These are phyloP conservation scores for Phytopythium mirpurense DNA, from an alignment of 352 stramenopile species.

Conservation along the genomic window DNA sequence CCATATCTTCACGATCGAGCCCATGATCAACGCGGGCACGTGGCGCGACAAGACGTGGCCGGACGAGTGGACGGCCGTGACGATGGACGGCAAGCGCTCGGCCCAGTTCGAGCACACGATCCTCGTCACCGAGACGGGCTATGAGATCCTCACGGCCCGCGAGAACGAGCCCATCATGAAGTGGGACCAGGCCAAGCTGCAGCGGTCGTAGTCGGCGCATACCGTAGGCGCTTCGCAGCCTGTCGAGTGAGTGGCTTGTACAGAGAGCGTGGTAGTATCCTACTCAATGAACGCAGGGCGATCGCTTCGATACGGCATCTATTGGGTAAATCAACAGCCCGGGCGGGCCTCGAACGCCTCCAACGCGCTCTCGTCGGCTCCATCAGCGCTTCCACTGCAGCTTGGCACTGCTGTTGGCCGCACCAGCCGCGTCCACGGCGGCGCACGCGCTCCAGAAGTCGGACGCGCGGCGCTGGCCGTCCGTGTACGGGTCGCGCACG, in stretches of 20 bases:
- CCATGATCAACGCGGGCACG: conserved; percentile 97
- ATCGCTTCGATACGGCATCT: too few relatives aligned
- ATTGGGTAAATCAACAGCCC: too few relatives aligned
- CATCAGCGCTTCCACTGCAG: conserved; percentile 1
- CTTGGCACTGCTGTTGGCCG: background rate
- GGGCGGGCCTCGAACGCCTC: background rate
- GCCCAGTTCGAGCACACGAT: conserved; percentile 97
- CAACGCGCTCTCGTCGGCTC: too few relatives aligned
- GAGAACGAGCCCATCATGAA: conserved; percentile 73
- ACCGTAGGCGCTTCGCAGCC: too few relatives aligned
- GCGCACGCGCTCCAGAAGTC: conserved; percentile 13
- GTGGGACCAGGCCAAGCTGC: conserved; percentile 68
- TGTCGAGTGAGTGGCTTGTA: background rate
- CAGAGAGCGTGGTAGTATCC: too few relatives aligned
- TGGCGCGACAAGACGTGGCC: conserved; percentile 90
- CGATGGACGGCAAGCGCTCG: conserved; percentile 91
- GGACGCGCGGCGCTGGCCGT: conserved; percentile 25
- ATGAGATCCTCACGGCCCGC: conserved; percentile 93
- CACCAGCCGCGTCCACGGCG: background rate
- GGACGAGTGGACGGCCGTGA: conserved; percentile 97
- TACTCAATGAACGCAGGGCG: too few relatives aligned
- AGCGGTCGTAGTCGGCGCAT: conserved; percentile 30
- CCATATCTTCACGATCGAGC: conserved; percentile 98
- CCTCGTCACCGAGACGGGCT: conserved; percentile 93
- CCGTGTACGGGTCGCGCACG: conserved; percentile 45